Conservation (phyloP, 139 green algal genomes). For the Chlamydomonas sphaeroides region DNA sequence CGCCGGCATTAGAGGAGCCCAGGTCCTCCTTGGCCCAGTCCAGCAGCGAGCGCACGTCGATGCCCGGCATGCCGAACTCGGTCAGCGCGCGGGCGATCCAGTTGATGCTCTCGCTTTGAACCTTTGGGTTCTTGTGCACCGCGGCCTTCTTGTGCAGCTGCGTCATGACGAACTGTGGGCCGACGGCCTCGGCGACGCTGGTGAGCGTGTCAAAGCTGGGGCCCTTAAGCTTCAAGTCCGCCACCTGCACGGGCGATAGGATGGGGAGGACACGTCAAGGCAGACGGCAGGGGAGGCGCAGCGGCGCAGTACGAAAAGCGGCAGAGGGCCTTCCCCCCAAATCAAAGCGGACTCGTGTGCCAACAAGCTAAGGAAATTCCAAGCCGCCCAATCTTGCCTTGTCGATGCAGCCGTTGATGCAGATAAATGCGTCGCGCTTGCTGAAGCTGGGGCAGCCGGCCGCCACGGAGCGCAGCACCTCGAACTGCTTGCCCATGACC, state of each 20-base stretch:
- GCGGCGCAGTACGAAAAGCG: too few relatives aligned
- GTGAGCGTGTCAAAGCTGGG: conserved; percentile 70
- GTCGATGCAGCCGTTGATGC: conserved; percentile 80
- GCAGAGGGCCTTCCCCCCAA: too few relatives aligned
- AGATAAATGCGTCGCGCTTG: conserved; percentile 69
- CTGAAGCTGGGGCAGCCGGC: conserved; percentile 50
- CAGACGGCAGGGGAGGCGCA: too few relatives aligned
- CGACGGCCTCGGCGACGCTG: conserved; percentile 80
- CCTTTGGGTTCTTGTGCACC: conserved; percentile 96
- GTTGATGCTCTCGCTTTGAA: conserved; percentile 83
- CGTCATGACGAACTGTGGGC: conserved; percentile 84
- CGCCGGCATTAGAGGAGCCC: conserved; percentile 78
- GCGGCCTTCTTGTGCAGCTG: conserved; percentile 85
- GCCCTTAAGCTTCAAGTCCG: conserved; percentile 85
- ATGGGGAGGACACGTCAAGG: too few relatives aligned
- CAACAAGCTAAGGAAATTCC: too few relatives aligned
- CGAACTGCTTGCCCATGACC: conserved; percentile 91
- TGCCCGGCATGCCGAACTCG: conserved; percentile 85
- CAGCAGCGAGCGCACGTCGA: conserved; percentile 78
- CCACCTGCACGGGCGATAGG: conserved; percentile 65
- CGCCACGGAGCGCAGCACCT: conserved; percentile 74
- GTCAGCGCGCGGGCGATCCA: conserved; percentile 83
- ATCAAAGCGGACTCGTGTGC: too few relatives aligned
- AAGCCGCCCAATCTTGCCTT: conserved; percentile 63
- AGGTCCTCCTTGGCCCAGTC: conserved; percentile 84